A percentile compares a stretch with the other conserved stretches of the same genome.
Conservation (phyloP, 2,329 filamentous ascomycete genomes). For the Cercospora beticola region DNA sequence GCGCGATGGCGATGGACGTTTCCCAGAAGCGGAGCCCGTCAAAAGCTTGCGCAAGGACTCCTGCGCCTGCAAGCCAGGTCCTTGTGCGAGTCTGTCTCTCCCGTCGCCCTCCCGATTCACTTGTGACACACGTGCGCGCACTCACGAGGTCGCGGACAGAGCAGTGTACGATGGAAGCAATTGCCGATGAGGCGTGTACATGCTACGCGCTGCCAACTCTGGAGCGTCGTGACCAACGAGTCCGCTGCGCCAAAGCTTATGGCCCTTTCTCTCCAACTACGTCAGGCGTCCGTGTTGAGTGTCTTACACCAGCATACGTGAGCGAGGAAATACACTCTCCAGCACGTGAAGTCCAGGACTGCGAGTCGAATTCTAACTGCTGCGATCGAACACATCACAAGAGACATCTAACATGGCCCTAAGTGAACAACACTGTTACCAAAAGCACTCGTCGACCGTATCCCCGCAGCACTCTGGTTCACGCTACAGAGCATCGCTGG, state of each 20-base stretch:
- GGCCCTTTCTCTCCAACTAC: background rate
- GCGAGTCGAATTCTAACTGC: background rate
- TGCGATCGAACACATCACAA: background rate
- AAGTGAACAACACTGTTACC: background rate
- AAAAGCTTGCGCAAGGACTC: conserved; percentile 6
- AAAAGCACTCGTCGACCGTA: background rate
- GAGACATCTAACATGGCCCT: background rate
- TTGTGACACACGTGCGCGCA: conserved; percentile 1
- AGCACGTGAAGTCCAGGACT: background rate
- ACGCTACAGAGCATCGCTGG: background rate
- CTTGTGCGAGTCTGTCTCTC: conserved; percentile 3
- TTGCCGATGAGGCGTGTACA: background rate
- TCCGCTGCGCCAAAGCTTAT: background rate
- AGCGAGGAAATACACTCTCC: background rate
- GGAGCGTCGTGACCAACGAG: background rate
- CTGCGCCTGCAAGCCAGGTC: background rate
- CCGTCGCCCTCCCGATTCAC: background rate
- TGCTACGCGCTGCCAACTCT: conserved; percentile 1
- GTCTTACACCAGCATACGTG: background rate
- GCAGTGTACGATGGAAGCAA: background rate
- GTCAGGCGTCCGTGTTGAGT: background rate
- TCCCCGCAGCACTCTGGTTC: background rate
- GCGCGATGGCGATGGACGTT: conserved; percentile 4
- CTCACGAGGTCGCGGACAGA: background rate
- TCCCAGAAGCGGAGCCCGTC: conserved; percentile 1